Evolutionary conservation across 2,329 filamentous ascomycete genomes (phyloP).

Genomic region (Trichoderma sp.): DNA sequence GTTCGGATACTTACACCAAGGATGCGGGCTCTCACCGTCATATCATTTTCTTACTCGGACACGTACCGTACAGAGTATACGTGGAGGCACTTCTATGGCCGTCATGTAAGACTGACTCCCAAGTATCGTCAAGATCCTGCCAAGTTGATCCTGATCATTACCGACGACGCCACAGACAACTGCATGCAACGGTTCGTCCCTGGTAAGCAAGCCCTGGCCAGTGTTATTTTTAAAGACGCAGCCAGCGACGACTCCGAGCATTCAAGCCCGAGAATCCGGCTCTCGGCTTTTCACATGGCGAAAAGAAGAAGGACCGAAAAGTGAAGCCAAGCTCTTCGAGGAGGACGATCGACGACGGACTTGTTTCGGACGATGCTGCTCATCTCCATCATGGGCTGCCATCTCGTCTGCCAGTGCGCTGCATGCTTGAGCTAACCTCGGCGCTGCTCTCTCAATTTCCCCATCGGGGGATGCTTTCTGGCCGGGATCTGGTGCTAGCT

Average conservation of each 20-base stretch:
- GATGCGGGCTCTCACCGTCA: not conserved
- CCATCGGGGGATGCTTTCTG: not conserved
- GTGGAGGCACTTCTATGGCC: not conserved
- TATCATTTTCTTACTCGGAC: not conserved
- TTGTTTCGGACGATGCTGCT: not conserved
- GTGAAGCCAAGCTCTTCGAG: not conserved
- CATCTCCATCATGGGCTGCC: not conserved
- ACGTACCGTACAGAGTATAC: not conserved
- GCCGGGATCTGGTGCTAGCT: slow-evolving; percentile 5
- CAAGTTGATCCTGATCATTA: not conserved
- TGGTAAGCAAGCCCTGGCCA: not conserved
- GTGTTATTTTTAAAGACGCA: not conserved
- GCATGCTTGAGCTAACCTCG: not conserved
- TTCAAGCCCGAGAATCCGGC: not conserved
- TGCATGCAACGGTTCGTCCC: not conserved
- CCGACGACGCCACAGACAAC: not conserved
- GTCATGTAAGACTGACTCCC: not conserved
- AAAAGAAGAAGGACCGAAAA: slow-evolving; percentile 4
- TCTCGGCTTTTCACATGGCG: not conserved
- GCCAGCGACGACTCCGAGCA: not conserved
- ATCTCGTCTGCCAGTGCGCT: not conserved
- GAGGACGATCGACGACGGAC: not conserved
- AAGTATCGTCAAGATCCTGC: not conserved
- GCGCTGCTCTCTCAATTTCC: slow-evolving; percentile 15
- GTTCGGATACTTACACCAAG: no score